These are phyloP conservation scores for Trichoderma koningiopsis DNA, from an alignment of 2,329 filamentous ascomycete genomes.

Conservation along the genomic window DNA sequence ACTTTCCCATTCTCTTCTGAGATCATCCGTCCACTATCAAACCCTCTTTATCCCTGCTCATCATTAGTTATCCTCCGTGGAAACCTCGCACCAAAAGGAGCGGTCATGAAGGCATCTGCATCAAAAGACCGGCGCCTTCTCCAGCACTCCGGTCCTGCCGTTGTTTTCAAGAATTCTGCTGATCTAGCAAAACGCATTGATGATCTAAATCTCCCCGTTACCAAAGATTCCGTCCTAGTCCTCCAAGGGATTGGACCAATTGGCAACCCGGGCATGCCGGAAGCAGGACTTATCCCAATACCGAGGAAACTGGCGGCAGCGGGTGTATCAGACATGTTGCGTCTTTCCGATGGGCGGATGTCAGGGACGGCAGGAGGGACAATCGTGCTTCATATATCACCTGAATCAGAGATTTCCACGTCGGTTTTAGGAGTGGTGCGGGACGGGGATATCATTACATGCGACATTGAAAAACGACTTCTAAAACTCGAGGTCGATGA, in stretches of 20 bases:
- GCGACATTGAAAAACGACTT: constrained; percentile 67
- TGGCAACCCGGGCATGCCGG: constrained; percentile 90
- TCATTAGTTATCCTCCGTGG: constrained; percentile 81
- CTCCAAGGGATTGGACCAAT: constrained; percentile 89
- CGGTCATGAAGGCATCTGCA: constrained; percentile 89
- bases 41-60: constrained; percentile 70
- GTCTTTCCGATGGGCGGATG: constrained; percentile 87
- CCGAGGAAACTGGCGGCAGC: constrained; percentile 77
- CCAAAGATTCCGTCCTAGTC: constrained; percentile 65
- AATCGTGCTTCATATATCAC: constrained; percentile 84
- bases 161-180: constrained; percentile 76
- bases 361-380: constrained; percentile 86
- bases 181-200: constrained; percentile 70
- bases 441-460: constrained; percentile 77
- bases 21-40: constrained; percentile 66
- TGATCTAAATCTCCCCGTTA: constrained; percentile 62
- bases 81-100: constrained; percentile 80
- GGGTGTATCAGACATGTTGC: constrained; percentile 75
- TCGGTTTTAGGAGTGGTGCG: constrained; percentile 76
- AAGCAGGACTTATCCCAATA: constrained; percentile 66
- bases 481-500: constrained; percentile 53
- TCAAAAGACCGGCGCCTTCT: constrained; percentile 68
- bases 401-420: constrained; percentile 75
- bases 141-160: constrained; percentile 49
- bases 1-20: constrained; percentile 41